phyloP scores from a whole-genome alignment of 805 yeast species.

The Blastobotrys terrestris region DNA sequence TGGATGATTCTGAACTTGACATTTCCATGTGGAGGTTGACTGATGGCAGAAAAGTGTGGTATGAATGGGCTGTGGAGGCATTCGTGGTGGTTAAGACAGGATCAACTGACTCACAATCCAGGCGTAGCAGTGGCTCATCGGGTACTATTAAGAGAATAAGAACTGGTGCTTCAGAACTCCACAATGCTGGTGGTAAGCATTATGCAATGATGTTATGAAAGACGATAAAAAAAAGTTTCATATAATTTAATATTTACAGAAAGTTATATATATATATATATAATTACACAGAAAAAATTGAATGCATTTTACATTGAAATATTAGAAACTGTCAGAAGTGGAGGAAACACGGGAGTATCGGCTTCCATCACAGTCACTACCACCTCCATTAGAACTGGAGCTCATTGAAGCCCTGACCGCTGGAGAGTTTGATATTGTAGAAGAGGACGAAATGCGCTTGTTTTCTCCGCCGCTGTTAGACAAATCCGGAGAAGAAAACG shows the following conservation, averaged over 20 bases:
- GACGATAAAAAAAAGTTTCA: neutral
- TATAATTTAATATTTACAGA: neutral
- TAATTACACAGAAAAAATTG: slow-evolving; percentile 1
- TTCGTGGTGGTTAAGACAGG: slow-evolving; percentile 31
- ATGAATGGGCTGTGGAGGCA: slow-evolving; percentile 58
- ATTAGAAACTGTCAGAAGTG: neutral
- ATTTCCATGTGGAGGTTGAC: slow-evolving; percentile 45
- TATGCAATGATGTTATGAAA: slow-evolving; percentile 21
- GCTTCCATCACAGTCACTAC: neutral
- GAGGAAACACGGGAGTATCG: slow-evolving; percentile 1
- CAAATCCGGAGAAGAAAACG: slow-evolving; percentile 7
- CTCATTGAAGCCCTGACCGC: neutral
- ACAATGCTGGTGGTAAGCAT: slow-evolving; percentile 26
- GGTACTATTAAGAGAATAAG: slow-evolving; percentile 18
- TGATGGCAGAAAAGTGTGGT: slow-evolving; percentile 47
- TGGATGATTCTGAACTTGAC: slow-evolving; percentile 51
- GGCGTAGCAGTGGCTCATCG: slow-evolving; percentile 9
- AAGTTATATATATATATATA: neutral
- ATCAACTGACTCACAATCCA: slow-evolving; percentile 18
- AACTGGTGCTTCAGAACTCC: slow-evolving; percentile 23
- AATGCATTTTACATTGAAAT: neutral
- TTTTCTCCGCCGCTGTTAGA: neutral
- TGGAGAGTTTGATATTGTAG: neutral
- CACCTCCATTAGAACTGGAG: neutral
- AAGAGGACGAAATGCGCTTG: neutral